Percentiles rank a stretch among this genome's conserved stretches.
phyloP scores from a whole-genome alignment of 1,284 basidiomycete genomes.

The Pyrrhoderma noxium region DNA sequence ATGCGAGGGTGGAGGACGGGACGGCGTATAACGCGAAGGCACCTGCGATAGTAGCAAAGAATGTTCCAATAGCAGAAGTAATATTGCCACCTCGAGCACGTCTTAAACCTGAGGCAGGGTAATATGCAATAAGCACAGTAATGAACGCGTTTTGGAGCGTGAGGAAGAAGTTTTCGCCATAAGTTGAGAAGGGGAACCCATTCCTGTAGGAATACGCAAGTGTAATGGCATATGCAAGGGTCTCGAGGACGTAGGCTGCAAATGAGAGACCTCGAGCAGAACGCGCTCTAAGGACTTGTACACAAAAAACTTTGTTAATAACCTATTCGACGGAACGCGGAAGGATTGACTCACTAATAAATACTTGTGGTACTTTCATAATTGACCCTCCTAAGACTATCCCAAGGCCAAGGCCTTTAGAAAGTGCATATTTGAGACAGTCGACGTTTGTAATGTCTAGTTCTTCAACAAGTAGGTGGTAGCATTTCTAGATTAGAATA shows the following conservation, averaged over 20 bases:
- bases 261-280: conserved; percentile 83
- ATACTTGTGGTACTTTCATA: conserved; percentile 90
- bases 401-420: conserved; percentile 87
- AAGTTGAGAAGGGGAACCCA: conserved; percentile 88
- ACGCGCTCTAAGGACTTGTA: conserved; percentile 47
- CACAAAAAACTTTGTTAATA: conserved; percentile 10
- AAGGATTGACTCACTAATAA: conserved; percentile 50
- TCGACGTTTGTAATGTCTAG: conserved; percentile 75
- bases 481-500: conserved; percentile 66
- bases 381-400: conserved; percentile 92
- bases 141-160: conserved; percentile 79
- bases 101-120: conserved; percentile 25
- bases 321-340: neutral
- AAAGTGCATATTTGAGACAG: conserved; percentile 88
- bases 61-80: conserved; percentile 32
- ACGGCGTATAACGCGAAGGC: conserved; percentile 42
- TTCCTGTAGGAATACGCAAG: conserved; percentile 82
- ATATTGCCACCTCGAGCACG: conserved; percentile 17
- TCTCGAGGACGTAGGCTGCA: conserved; percentile 77
- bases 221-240: conserved; percentile 79
- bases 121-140: conserved; percentile 73
- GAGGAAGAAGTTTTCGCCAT: conserved; percentile 90
- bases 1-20: conserved; percentile 47
- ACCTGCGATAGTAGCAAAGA: conserved; percentile 33
- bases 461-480: conserved; percentile 84